Evolutionary conservation across 1,139 yeast species (phyloP).

Genomic region (Kodamaea arcana): DNA sequence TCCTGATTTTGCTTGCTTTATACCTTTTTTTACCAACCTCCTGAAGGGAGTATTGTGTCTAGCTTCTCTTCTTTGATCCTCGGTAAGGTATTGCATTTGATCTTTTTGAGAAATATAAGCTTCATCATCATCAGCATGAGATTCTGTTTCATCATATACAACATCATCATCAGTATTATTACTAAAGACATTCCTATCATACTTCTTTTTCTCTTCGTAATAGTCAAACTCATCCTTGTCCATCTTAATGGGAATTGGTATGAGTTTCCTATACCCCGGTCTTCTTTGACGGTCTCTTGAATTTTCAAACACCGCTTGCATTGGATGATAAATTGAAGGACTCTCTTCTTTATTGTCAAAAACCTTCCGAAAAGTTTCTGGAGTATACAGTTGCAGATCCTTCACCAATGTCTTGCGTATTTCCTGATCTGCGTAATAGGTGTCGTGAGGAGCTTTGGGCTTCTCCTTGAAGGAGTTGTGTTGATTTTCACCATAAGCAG

Average conservation of each 20-base stretch:
- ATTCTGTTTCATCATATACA: slow-evolving; percentile 9
- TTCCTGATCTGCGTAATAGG: slow-evolving; percentile 40
- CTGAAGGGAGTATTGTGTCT: slow-evolving; percentile 26
- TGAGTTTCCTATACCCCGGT: slow-evolving; percentile 10
- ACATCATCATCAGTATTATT: slow-evolving; percentile 3
- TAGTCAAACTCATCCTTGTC: slow-evolving; percentile 18
- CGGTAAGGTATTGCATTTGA: slow-evolving; percentile 2
- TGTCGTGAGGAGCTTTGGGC: slow-evolving; percentile 13
- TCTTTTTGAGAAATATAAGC: slow-evolving; percentile 7
- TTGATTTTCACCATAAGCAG: slow-evolving; percentile 1
- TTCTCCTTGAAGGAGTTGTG: slow-evolving; percentile 2
- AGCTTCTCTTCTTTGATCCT: slow-evolving; percentile 10
- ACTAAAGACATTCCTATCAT: slow-evolving; percentile 11
- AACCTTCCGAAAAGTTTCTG: slow-evolving; percentile 39
- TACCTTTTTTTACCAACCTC: slow-evolving; percentile 22
- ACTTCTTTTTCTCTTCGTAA: slow-evolving; percentile 22
- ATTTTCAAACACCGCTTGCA: slow-evolving; percentile 38
- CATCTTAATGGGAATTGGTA: slow-evolving; percentile 15
- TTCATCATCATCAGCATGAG: slow-evolving; percentile 5
- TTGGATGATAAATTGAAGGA: slow-evolving; percentile 35
- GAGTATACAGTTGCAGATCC: slow-evolving; percentile 27
- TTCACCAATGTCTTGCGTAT: slow-evolving; percentile 7
- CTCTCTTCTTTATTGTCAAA: slow-evolving; percentile 31
- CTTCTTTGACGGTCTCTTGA: slow-evolving; percentile 9
- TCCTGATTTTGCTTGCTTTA: slow-evolving; percentile 27